Conservation (phyloP, 129 eudicot genomes). For the Tanacetum coccineum region DNA sequence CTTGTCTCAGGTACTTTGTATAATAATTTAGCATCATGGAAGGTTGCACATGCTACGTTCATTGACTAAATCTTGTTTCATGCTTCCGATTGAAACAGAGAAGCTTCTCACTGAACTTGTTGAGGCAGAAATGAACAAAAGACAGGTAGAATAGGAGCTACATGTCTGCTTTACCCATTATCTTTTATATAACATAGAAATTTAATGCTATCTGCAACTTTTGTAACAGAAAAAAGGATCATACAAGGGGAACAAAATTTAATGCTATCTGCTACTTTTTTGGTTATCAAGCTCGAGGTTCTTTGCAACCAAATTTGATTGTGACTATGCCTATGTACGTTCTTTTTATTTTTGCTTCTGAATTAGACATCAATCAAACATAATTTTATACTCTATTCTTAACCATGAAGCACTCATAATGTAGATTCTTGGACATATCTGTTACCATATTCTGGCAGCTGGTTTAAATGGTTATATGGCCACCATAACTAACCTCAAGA, state of each 20-base stretch:
- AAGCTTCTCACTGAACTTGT: slow-evolving; percentile 88
- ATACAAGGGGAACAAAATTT: slow-evolving; percentile 91
- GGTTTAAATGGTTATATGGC: no score
- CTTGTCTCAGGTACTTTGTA: no score
- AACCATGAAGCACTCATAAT: background rate
- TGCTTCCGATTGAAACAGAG: slow-evolving; percentile 75
- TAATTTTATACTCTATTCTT: background rate
- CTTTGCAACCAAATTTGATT: slow-evolving; percentile 86
- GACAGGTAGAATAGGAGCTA: no score
- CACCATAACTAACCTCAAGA: no score
- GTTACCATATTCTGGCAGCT: slow-evolving; percentile 83
- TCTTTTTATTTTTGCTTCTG: background rate
- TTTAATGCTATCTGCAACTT: slow-evolving; percentile 6
- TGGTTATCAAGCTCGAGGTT: slow-evolving; percentile 98
- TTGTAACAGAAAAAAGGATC: slow-evolving; percentile 80
- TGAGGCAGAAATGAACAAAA: no score
- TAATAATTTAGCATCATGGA: background rate
- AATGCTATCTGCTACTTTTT: slow-evolving; percentile 89
- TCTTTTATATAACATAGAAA: no score
- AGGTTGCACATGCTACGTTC: background rate
- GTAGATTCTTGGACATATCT: slow-evolving; percentile 87
- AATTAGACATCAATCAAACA: background rate
- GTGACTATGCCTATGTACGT: slow-evolving; percentile 86
- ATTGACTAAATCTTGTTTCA: background rate
- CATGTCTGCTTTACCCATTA: no score